Base-by-base conservation (phyloP, 1,139 yeast species). In the Geotrichum histeridarum region DNA sequence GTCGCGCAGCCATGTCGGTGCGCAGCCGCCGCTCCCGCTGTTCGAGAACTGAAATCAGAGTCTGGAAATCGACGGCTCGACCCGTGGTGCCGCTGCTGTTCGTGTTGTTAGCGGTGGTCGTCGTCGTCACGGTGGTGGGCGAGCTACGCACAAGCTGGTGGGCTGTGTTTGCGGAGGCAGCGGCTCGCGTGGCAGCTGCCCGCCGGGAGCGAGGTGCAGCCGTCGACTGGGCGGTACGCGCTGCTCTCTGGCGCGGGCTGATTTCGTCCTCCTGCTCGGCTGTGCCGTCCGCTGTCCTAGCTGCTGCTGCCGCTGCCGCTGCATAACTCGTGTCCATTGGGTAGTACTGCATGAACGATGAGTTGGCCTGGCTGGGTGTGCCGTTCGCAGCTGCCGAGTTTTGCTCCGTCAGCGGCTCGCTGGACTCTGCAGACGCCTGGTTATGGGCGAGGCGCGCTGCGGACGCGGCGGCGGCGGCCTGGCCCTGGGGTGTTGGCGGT, bases 11-110 rank as follows among this genome's bases (percentile, higher is more conserved):
- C 11, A 43, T 35, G 18, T 50, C 53, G 18, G 30, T 35, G 6
- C 35, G 33, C 17, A 50, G 39, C 38, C 53, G 35, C 22, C 32
- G 35, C 39, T 50, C 53, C 12, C 53, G 48, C 5, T 35, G 48
- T 36, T 50, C 53, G 12, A 50, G 42, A 17, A 50, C 37, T 11
- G 45, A 35, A 8, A 50, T 43, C 32, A 50, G 31, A 12, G 31
- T 37, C 27, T 43, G 44, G 30, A 50, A 50, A 30, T 50, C 53
- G 36, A 50, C 27, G 2, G 46, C 27, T 6, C 33, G 39, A n/a
- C 9, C 12, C 39, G 39, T n/a, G 17, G 39, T 6, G 8, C 4
- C 27, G 27, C 17, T 37, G 39, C 18, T 37, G 39, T n/a, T n/a
- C 2, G 39, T n/a, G 39, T n/a, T 37, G 4, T 8, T 12, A 6